Conservation (phyloP, 129 eudicot genomes). For the Silybum marianum region DNA sequence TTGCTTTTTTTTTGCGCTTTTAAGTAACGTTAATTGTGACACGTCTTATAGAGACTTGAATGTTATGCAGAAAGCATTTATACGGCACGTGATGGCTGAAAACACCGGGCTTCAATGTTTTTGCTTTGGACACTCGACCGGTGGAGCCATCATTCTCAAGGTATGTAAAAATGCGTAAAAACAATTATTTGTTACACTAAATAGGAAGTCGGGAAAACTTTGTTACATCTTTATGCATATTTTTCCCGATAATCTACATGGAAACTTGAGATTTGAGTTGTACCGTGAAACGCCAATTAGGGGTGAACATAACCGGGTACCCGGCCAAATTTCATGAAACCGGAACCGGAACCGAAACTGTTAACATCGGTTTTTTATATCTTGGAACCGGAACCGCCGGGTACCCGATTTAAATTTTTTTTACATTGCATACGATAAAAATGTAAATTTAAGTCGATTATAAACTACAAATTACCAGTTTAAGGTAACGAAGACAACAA, state of each 20-base stretch:
- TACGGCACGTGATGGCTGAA: conserved; percentile 62
- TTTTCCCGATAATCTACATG: not conserved
- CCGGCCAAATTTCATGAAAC: no score
- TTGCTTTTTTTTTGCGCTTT: not conserved
- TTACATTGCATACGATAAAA: no score
- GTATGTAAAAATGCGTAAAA: conserved; percentile 29
- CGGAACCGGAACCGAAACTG: no score
- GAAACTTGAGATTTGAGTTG: not conserved
- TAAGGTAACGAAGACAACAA: no score
- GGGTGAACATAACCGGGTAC: no score
- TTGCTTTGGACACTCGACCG: conserved; percentile 97
- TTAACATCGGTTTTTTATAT: no score
- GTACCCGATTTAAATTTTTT: no score
- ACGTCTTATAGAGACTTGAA: not conserved
- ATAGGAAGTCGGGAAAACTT: no score
- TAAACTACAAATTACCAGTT: no score
- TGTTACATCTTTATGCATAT: not conserved
- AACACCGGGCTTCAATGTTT: conserved; percentile 77
- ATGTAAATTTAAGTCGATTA: no score
- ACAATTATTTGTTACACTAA: not conserved
- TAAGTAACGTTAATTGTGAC: not conserved
- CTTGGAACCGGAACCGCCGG: no score
- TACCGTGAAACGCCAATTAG: not conserved
- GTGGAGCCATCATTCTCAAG: conserved; percentile 91
- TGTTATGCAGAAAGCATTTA: conserved; percentile 63